Evolutionary conservation across 306 rosid species (phyloP).

Genomic region (Cucurbita ficifolia): DNA sequence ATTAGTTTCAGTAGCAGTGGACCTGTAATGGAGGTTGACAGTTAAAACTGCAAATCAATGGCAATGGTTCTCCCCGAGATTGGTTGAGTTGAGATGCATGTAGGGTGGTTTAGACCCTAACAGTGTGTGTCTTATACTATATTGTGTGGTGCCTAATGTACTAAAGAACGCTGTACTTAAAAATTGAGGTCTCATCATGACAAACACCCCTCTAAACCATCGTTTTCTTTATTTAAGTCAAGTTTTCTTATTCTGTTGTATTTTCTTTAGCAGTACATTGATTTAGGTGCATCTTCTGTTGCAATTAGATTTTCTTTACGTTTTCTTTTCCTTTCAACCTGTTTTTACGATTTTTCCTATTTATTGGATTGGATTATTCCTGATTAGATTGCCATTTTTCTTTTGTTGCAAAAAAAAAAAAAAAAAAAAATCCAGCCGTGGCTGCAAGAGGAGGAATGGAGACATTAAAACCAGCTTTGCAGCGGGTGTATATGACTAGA

Average conservation of each 20-base stretch:
- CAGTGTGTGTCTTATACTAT: neutral
- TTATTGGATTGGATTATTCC: neutral
- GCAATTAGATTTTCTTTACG: neutral
- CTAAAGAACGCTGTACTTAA: neutral
- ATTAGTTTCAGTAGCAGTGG: neutral
- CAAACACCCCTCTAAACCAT: neutral
- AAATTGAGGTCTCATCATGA: neutral
- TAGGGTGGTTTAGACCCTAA: neutral
- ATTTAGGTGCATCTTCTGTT: neutral
- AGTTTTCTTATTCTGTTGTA: neutral
- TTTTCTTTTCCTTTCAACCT: neutral
- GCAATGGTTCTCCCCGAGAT: neutral
- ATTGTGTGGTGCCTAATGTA: neutral
- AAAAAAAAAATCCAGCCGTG: slow-evolving; percentile 33
- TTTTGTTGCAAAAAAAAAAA: slow-evolving; percentile 10
- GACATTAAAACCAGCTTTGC: slow-evolving; percentile 69
- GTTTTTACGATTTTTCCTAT: neutral
- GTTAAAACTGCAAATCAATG: neutral
- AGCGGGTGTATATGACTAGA: slow-evolving; percentile 77
- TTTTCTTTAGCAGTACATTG: neutral
- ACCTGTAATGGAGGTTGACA: neutral
- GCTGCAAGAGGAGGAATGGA: slow-evolving; percentile 75
- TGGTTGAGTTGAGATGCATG: neutral
- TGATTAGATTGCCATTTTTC: slow-evolving; percentile 1
- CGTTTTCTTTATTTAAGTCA: neutral